Evolutionary conservation across 495 filamentous ascomycete genomes (phyloP).

Genomic region (Podospora anserina): DNA sequence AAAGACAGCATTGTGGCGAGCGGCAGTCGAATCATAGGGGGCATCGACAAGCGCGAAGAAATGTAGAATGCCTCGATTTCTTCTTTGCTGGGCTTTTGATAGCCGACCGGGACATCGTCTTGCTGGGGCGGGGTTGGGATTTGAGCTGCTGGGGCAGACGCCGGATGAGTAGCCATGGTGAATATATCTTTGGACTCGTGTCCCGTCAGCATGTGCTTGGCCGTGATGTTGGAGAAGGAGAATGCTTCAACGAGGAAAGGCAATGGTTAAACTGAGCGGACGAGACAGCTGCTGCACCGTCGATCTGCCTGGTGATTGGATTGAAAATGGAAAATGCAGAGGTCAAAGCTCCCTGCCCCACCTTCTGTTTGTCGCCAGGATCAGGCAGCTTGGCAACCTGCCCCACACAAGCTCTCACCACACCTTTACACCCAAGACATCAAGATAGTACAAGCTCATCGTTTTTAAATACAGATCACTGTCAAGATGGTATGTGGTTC

Average conservation of each 20-base stretch:
- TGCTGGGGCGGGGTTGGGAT: background rate
- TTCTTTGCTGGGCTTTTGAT: conserved; percentile 7
- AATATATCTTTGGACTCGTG: background rate
- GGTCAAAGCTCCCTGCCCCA: background rate
- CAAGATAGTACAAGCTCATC: background rate
- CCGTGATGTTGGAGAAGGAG: background rate
- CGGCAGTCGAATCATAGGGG: conserved; percentile 57
- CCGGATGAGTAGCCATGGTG: background rate
- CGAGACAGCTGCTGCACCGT: too few species aligned
- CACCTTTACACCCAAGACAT: background rate
- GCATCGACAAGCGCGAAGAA: conserved; percentile 60
- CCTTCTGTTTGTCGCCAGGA: background rate
- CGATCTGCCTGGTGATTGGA: background rate
- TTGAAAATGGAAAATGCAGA: background rate
- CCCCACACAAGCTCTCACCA: background rate
- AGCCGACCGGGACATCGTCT: background rate
- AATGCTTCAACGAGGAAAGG: background rate
- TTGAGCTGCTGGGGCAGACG: background rate
- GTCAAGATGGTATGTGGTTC: background rate
- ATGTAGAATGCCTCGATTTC: conserved; percentile 24
- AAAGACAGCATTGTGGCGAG: conserved; percentile 58
- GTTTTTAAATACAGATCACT: background rate
- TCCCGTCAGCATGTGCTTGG: background rate
- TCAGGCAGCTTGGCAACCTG: background rate
- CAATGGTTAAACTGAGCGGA: too few species aligned